Evolutionary conservation across 805 yeast species (phyloP), one percentile per base, ranked within the genome.

Genomic region (Suhomyces faveliae): DNA sequence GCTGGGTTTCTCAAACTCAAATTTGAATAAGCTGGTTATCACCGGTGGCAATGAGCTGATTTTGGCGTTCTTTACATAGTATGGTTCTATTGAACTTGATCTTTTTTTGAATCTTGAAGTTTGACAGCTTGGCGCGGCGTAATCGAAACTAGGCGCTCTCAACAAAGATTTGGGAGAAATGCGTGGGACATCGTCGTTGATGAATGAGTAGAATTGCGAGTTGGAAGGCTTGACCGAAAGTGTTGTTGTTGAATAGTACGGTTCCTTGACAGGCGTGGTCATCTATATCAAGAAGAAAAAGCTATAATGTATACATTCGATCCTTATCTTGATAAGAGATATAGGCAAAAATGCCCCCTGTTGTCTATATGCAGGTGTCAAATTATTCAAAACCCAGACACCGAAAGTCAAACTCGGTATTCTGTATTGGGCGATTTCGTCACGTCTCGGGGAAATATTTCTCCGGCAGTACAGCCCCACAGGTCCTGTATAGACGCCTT

Each of bases 31-130:
- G 6, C 49, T 38, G 5, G 22, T 21, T 17, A 47, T 42, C 5
- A 40, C 45, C 9, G 49, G 49, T 15, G 49, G 39, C n/a, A 47
- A 35, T 5, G 46, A 21, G 27, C 29, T 45, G 9, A 42, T 19
- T 22, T 39, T 43, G 9, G 29, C 37, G 3, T n/a, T 17, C 35
- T 47, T 52, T 11, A 24, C 47, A 37, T 52, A 57, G 40, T 57
- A 57, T 3, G 61, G 61, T 17, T 57, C 61, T n/a, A 56, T 38
- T 7, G 58, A 52, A 22, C 39, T 48, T 13, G 49, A 30, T 15
- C 46, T 33, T 11, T 13, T 12, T 17, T 9, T 12, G 22, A 21
- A 35, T 9, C 23, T 24, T 27, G 30, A 27, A 27, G 5, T 19
- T 23, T 33, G 22, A 23, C 23, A 12, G 30, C 12, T 13, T 13